Conservation (phyloP, 768 basidiomycete genomes). For the Boletus fagicola region DNA sequence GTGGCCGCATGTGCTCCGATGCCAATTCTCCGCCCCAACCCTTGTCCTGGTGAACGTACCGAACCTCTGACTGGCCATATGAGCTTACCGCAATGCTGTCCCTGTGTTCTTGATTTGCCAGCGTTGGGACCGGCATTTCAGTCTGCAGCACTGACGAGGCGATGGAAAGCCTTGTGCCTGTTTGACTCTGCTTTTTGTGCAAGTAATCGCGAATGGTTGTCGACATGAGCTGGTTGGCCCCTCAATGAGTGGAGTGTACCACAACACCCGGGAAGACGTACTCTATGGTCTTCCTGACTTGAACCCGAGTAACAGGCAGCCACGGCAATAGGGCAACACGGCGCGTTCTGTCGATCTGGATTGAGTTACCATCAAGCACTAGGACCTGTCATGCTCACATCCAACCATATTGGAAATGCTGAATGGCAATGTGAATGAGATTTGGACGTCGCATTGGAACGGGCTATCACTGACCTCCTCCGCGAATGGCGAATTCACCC, state of each 20-base stretch:
- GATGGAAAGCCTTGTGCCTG: conserved; percentile 21
- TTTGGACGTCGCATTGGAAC: neutral
- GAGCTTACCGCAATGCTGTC: conserved; percentile 32
- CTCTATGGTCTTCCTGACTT: conserved; percentile 75
- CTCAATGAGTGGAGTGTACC: conserved; percentile 4
- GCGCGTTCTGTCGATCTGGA: conserved; percentile 55
- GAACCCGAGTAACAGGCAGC: conserved; percentile 81
- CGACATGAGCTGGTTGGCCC: conserved; percentile 51
- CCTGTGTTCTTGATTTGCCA: conserved; percentile 30
- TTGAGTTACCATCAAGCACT: conserved; percentile 2
- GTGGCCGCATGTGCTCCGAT: conserved; percentile 37
- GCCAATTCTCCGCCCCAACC: conserved; percentile 36
- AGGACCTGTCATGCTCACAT: conserved; percentile 42
- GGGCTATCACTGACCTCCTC: conserved; percentile 61
- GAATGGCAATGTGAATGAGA: conserved; percentile 9
- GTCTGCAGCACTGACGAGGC: conserved; percentile 27
- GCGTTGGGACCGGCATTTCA: conserved; percentile 31
- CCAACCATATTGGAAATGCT: conserved; percentile 87
- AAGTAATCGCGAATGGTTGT: conserved; percentile 68
- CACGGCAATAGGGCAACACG: conserved; percentile 79
- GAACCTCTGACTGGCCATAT: conserved; percentile 26
- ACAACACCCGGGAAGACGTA: conserved; percentile 35
- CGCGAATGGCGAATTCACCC: conserved; percentile 61
- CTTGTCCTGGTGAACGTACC: conserved; percentile 31
- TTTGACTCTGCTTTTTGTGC: conserved; percentile 47